phyloP scores from a whole-genome alignment of 1,284 basidiomycete species.

The Apiotrichum gamsii region DNA sequence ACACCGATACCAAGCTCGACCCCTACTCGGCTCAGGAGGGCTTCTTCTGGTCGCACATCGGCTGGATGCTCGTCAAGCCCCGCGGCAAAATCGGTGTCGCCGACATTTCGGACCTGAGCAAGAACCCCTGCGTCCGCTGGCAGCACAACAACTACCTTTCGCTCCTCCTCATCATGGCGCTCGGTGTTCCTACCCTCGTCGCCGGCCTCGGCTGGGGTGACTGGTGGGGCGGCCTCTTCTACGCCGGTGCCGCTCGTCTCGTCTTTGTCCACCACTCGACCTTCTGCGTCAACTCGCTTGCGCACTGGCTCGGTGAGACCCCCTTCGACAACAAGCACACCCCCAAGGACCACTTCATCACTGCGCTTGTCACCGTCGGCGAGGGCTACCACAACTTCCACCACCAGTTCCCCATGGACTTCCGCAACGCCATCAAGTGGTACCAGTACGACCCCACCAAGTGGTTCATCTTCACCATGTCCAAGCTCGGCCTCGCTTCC shows the following conservation, averaged over 20 bases:
- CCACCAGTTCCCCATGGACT: slow-evolving; percentile 88
- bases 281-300: slow-evolving; percentile 91
- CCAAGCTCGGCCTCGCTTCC: slow-evolving; percentile 65
- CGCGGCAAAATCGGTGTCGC: slow-evolving; percentile 79
- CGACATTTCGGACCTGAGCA: slow-evolving; percentile 75
- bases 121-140: slow-evolving; percentile 72
- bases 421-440: slow-evolving; percentile 87
- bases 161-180: slow-evolving; percentile 65
- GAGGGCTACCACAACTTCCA: slow-evolving; percentile 98
- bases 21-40: slow-evolving; percentile 88
- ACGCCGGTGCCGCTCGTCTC: slow-evolving; percentile 73
- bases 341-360: slow-evolving; percentile 79
- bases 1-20: slow-evolving; percentile 92
- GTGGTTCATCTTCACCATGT: slow-evolving; percentile 75
- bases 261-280: slow-evolving; percentile 89
- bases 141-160: slow-evolving; percentile 72
- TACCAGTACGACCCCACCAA: slow-evolving; percentile 73
- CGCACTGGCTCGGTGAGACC: slow-evolving; percentile 86
- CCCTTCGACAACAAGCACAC: slow-evolving; percentile 94
- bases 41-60: slow-evolving; percentile 66
- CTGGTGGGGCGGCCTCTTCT: slow-evolving; percentile 74
- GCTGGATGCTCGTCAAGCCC: slow-evolving; percentile 91
- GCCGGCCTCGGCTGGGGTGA: slow-evolving; percentile 79
- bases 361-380: slow-evolving; percentile 79
- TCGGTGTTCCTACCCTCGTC: slow-evolving; percentile 67